phyloP scores from a whole-genome alignment of 495 filamentous ascomycete genomes.

The Lasiosphaeria miniovina region DNA sequence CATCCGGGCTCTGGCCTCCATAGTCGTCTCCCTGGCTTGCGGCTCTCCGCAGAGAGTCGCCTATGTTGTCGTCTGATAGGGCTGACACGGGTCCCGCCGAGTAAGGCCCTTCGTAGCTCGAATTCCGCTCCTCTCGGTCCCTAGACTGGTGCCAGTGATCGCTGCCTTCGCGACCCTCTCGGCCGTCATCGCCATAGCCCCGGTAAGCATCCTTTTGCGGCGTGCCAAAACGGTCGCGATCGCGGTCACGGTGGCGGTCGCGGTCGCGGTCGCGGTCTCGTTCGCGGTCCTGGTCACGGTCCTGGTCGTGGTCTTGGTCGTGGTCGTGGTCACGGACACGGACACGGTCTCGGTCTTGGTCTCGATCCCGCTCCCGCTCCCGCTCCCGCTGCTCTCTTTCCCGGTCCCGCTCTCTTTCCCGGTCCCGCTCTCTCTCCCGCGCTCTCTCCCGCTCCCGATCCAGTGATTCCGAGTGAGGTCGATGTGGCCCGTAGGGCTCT shows the following conservation, averaged over 20 bases:
- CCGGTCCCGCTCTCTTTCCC: not conserved
- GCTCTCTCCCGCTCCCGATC: conserved; percentile 27
- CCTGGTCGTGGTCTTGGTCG: not conserved
- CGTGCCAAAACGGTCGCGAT: conserved; percentile 38
- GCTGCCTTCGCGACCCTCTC: conserved; percentile 38
- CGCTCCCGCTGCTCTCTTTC: not conserved
- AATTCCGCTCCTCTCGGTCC: conserved; percentile 38
- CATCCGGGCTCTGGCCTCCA: conserved; percentile 46
- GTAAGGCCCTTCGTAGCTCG: conserved; percentile 42
- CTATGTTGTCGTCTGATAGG: conserved; percentile 45
- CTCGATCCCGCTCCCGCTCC: not conserved
- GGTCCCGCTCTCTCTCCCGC: conserved; percentile 22
- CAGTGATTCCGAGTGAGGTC: conserved; percentile 36
- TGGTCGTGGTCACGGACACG: conserved; percentile 26
- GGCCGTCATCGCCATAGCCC: conserved; percentile 34
- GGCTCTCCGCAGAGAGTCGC: conserved; percentile 39
- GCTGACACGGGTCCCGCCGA: conserved; percentile 40
- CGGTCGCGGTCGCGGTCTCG: not conserved
- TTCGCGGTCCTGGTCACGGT: not conserved
- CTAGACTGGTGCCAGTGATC: conserved; percentile 44
- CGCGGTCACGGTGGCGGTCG: not conserved
- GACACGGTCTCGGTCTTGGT: not conserved
- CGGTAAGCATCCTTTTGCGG: conserved; percentile 39
- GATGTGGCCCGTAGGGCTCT: conserved; percentile 28
- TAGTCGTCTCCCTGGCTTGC: conserved; percentile 44